Base-by-base conservation (phyloP, 179 eudicot species). In the Amaranthus tricolor region DNA sequence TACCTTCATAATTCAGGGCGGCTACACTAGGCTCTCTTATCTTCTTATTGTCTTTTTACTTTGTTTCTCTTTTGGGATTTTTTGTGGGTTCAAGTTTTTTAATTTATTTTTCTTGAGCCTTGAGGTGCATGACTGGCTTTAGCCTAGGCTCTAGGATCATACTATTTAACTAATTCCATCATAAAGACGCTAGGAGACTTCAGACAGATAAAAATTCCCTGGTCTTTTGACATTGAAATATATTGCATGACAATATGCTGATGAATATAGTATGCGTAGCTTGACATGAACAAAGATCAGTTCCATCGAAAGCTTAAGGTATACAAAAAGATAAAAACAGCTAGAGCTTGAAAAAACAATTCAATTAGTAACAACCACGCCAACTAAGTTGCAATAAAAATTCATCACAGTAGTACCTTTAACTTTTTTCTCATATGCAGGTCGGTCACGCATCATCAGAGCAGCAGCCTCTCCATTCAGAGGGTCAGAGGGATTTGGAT, bases 401-500 rank as follows among this genome's bases (percentile, higher is more conserved):
- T 44, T 49, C 1, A 20, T 65, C 24, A 75, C 10, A 56, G 76
- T 44, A 7, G 20, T 88, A 89, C 94, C 91, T 88, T 85, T 88
- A 51, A 89, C 94, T 79, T 78, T 85, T 68, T 80, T 76, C 10
- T 89, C 91, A 84, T 86, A 89, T 21, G 86, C 84, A 79, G 84
- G 73, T 66, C 82, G 80, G 66, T 89, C 89, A 40, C 89, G 88
- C 87, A 85, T 89, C 91, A 88, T 89, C 74, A 89, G 70, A 53
- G 94, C 86, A 19, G 91, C 91, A 76, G 94, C 94, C 71, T 88
- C 94, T 47, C 90, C 89, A 74, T 89, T 88, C 69, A 88, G 70
- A 7, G 94, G 94, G 62, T 89, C 91, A 13, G 94, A 87, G 45
- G 91, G 91, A 73, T 89, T 89, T 2, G 91, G 94, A 51, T 89